Base-by-base conservation (phyloP, 2,329 filamentous ascomycete genomes). In the Cladorrhinum sp. region DNA sequence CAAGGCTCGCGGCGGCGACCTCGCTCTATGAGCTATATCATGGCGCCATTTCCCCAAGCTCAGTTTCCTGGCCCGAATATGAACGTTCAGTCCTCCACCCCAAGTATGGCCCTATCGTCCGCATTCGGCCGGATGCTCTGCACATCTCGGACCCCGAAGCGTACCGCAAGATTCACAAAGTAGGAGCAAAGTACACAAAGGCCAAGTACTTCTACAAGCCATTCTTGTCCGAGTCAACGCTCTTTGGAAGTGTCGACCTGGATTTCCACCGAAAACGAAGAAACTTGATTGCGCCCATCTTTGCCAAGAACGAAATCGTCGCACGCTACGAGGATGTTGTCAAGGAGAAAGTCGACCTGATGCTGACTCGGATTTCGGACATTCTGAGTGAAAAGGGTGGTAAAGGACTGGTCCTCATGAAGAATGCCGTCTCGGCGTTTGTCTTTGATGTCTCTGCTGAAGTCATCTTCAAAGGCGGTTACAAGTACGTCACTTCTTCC, bases 11-110 rank as follows among this genome's bases (percentile, higher is more conserved):
- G 1, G 70, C 70, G 1, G 51, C 66, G 8, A 67, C 67, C 0
- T 62, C 62, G 10, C 60, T 66, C 26, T 70, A 71, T 33, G 71
- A 74, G 50, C 69, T 65, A 8, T 73, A 63, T 55, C 68, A 67
- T 49, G 67, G 68, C 28, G 58, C 24, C 2, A 21, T 50, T 21
- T 18, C 49, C 16, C 26, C 20, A 2, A n/a, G 12, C 16, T 14
- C 21, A 4, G 21, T 49, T 18, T 36, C 21, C 7, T 36, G 50
- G 36, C 10, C 16, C 6, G 50, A 59, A 14, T 33, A 55, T 39
- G 4, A 48, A 8, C 57, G 33, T 6, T 14, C 23, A 12, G 30
- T 58, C 0, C 16, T 49, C 12, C 50, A 59, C 7, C 30, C 49
- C 20, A 52, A 55, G 14, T 57, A 57, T 23, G 59, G 59, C 7